phyloP scores from a whole-genome alignment of 192 early-diverging fungal species.

The Obelidium mucronatum region DNA sequence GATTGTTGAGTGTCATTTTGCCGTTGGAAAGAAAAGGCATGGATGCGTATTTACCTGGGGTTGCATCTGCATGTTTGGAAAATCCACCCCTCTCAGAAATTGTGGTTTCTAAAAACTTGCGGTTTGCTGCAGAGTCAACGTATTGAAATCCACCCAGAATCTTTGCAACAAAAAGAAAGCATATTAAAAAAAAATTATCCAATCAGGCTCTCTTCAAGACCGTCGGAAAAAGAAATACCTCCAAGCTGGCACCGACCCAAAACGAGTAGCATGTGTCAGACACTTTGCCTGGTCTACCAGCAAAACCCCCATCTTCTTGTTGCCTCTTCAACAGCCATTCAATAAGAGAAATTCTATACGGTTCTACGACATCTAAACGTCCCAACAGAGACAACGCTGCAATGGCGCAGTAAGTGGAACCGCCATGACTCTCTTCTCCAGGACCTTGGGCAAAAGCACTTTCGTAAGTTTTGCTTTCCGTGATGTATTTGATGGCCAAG shows the following conservation, averaged over 20 bases:
- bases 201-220: neutral
- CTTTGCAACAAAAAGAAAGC: slow-evolving; percentile 35
- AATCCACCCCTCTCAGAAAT: slow-evolving; percentile 69
- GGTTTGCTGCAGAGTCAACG: slow-evolving; percentile 62
- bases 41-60: slow-evolving; percentile 60
- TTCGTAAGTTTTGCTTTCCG: slow-evolving; percentile 70
- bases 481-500: slow-evolving; percentile 66
- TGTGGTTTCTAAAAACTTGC: slow-evolving; percentile 67
- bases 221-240: slow-evolving; percentile 47
- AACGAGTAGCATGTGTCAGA: slow-evolving; percentile 97
- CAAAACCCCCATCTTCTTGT: slow-evolving; percentile 74
- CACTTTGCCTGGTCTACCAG: slow-evolving; percentile 87
- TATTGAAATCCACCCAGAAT: slow-evolving; percentile 68
- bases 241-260: slow-evolving; percentile 90
- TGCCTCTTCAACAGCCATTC: slow-evolving; percentile 86
- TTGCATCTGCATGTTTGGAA: slow-evolving; percentile 61
- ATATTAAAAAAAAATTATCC: slow-evolving; percentile 18
- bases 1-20: neutral
- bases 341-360: slow-evolving; percentile 50
- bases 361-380: slow-evolving; percentile 44
- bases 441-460: slow-evolving; percentile 81
- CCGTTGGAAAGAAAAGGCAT: neutral
- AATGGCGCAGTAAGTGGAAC: slow-evolving; percentile 88
- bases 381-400: slow-evolving; percentile 81
- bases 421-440: slow-evolving; percentile 88